Evolutionary conservation across 768 basidiomycete genomes (phyloP), one percentile per base, ranked within the genome.

Genomic region (Lentinula raphanica): DNA sequence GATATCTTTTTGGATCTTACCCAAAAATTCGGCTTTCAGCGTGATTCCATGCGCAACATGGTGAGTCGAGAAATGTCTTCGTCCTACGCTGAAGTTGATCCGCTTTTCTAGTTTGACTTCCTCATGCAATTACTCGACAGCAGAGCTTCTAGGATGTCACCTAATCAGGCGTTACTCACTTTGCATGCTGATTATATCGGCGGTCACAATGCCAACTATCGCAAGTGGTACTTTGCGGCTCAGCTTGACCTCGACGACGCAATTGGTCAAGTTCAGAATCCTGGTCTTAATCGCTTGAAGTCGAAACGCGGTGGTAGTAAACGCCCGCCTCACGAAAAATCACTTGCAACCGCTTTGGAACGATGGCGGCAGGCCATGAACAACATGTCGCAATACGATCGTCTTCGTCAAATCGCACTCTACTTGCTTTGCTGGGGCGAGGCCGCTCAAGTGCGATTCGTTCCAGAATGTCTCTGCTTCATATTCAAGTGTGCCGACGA

Each of bases 401-500:
- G 97, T 53, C 84, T 98, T 55, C 83, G 97, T 31, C 97, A 99
- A 73, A 87, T 99, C 64, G 97, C 97, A 0, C 81, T 99, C 3
- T 98, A 90, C 70, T 82, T 98, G 27, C 82, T 99, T 27, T 92
- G 92, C 62, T 99, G 97, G 97, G 97, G 96, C 56, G 97, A 99
- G 72, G 95, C 93, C 0, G 96, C 97, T 12, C 94, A 98, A 68
- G 94, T 98, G 39, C 88, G 97, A 13, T 98, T 98, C 72, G 82
- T 92, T 13, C 96, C 97, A 2, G 97, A 99, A 71, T 95, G 93
- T 66, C 76, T 99, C 46, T 98, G 94, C 75, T 99, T 98, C 81
- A 97, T 99, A 74, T 99, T 99, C 88, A 99, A 99, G 75, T 98
- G 97, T 68, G 97, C 97, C 13, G 97, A 99, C 69, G 97, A 99